Evolutionary conservation across 1,284 basidiomycete genomes (phyloP).

Genomic region (Irpex sp.): DNA sequence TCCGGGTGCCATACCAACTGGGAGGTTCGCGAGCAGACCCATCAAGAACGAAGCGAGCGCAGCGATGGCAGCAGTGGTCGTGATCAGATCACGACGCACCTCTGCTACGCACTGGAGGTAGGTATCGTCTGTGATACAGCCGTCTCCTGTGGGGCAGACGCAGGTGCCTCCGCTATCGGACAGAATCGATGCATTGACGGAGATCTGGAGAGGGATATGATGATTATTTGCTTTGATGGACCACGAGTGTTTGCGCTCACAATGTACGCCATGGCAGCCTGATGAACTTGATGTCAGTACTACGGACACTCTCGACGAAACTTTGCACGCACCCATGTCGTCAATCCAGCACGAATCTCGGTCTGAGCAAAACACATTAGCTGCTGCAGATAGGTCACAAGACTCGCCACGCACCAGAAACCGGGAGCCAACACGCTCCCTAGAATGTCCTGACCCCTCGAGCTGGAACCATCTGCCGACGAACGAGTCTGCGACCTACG

Average conservation of each 20-base stretch:
- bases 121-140: conserved; percentile 61
- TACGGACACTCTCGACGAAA: conserved; percentile 1
- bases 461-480: conserved; percentile 88
- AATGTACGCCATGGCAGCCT: conserved; percentile 80
- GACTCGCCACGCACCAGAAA: conserved; percentile 64
- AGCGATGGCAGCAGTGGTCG: conserved; percentile 82
- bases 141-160: conserved; percentile 66
- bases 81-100: conserved; percentile 80
- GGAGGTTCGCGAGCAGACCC: conserved; percentile 88
- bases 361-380: conserved; percentile 50
- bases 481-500: conserved; percentile 74
- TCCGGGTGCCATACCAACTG: conserved; percentile 85
- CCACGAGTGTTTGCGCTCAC: conserved; percentile 39
- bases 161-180: conserved; percentile 86
- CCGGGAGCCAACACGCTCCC: conserved; percentile 79
- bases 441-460: conserved; percentile 84
- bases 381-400: not conserved
- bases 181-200: conserved; percentile 86
- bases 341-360: conserved; percentile 85
- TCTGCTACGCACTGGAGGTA: conserved; percentile 79
- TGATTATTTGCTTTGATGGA: not conserved
- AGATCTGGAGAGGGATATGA: conserved; percentile 59
- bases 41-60: conserved; percentile 84
- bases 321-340: conserved; percentile 75
- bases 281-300: conserved; percentile 5